Conservation (phyloP, 176 grass and related monocot genomes). For the Elymus sibiricus region DNA sequence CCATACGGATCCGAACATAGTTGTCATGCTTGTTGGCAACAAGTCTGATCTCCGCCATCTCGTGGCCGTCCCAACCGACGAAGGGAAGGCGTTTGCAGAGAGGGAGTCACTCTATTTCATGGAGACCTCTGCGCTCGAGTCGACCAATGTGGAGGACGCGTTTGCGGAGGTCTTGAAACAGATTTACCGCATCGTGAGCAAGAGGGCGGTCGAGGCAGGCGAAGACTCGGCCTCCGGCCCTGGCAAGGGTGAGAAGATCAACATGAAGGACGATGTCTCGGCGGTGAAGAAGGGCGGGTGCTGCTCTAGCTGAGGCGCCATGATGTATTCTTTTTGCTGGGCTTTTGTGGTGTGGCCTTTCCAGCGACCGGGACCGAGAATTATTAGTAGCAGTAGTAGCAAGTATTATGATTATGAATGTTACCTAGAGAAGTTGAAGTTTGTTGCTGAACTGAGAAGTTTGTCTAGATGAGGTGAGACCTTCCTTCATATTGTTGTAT, state of each 20-base stretch:
- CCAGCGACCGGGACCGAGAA: conserved; percentile 22
- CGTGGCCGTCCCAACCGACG: conserved; percentile 71
- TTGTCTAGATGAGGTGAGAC: conserved; percentile 36
- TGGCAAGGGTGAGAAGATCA: conserved; percentile 79
- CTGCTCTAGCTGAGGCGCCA: conserved; percentile 52
- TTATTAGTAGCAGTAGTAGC: conserved; percentile 40
- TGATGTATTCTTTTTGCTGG: conserved; percentile 21
- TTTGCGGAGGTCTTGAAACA: conserved; percentile 78
- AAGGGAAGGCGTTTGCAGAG: conserved; percentile 68
- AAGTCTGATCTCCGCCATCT: conserved; percentile 87
- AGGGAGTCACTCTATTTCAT: conserved; percentile 88
- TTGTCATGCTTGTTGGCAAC: conserved; percentile 91
- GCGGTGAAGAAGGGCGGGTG: conserved; percentile 69
- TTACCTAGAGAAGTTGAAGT: conserved; percentile 35
- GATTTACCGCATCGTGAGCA: conserved; percentile 86
- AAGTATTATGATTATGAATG: neutral
- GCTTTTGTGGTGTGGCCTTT: conserved; percentile 28
- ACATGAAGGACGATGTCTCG: conserved; percentile 81
- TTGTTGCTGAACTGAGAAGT: conserved; percentile 33
- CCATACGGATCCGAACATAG: conserved; percentile 88
- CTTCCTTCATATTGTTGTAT: conserved; percentile 35
- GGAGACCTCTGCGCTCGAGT: conserved; percentile 87
- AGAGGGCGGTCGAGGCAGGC: conserved; percentile 58
- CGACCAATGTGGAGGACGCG: conserved; percentile 79
- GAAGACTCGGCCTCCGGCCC: conserved; percentile 61